Conservation (phyloP, 2,329 filamentous ascomycete genomes). For the Phialophora tarda region DNA sequence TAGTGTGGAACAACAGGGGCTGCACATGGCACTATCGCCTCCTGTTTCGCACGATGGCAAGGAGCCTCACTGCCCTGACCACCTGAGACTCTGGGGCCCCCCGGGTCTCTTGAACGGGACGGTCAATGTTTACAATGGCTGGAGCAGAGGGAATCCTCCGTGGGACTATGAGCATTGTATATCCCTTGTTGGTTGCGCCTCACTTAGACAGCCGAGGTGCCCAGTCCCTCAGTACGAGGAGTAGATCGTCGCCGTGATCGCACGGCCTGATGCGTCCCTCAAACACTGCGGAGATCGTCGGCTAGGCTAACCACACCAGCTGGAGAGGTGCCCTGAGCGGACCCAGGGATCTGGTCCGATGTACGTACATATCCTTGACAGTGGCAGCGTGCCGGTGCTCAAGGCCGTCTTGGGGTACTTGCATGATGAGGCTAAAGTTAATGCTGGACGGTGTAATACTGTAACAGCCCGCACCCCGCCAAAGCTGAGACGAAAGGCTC, state of each 20-base stretch:
- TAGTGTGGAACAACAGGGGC: neutral
- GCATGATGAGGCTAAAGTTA: neutral
- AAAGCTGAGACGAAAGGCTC: neutral
- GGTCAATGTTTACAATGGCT: neutral
- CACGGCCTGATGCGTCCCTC: neutral
- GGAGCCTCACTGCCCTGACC: neutral
- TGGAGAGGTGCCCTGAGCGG: neutral
- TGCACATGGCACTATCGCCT: neutral
- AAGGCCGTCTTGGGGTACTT: neutral
- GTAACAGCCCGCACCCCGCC: neutral
- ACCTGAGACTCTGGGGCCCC: neutral
- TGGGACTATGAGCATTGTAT: neutral
- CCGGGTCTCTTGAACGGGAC: neutral
- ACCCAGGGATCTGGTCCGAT: neutral
- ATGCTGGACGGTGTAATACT: neutral
- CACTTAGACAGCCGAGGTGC: constrained; percentile 8
- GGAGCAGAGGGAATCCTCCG: neutral
- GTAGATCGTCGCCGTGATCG: constrained; percentile 4
- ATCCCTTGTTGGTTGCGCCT: constrained; percentile 7
- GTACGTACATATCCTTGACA: neutral
- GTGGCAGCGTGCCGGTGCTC: neutral
- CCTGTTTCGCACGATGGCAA: neutral
- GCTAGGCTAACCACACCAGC: constrained; percentile 1
- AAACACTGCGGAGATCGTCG: neutral
- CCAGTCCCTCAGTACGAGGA: too few relatives aligned